Conservation (phyloP, 2,329 filamentous ascomycete genomes). For the Talaromyces sp. region DNA sequence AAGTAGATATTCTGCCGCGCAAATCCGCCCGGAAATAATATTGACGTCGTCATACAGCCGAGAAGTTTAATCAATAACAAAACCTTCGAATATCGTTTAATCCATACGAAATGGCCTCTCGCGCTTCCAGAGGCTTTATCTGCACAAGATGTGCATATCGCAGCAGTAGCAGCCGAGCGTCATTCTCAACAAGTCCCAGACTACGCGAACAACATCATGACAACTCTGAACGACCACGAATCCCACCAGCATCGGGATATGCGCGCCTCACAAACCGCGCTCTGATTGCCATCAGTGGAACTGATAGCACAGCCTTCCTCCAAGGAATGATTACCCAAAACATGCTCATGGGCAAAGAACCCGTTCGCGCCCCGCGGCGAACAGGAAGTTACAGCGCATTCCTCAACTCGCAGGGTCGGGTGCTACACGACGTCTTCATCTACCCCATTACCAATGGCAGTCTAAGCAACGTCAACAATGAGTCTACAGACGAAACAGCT, state of each 20-base stretch:
- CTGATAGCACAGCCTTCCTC: conserved; percentile 77
- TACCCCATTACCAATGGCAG: conserved; percentile 55
- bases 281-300: conserved; percentile 74
- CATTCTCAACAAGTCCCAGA: conserved; percentile 30
- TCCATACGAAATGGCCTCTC: conserved; percentile 31
- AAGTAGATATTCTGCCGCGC: conserved; percentile 24
- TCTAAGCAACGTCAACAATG: conserved; percentile 23
- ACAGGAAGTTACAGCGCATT: conserved; percentile 76
- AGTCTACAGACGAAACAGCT: conserved; percentile 30
- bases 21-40: conserved; percentile 22
- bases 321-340: conserved; percentile 82
- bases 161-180: conserved; percentile 21
- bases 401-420: conserved; percentile 76
- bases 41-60: conserved; percentile 21
- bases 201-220: conserved; percentile 19
- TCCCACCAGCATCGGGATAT: conserved; percentile 44
- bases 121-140: conserved; percentile 22
- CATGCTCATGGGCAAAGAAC: conserved; percentile 49
- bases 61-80: conserved; percentile 18
- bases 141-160: conserved; percentile 31
- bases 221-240: conserved; percentile 28
- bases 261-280: conserved; percentile 65
- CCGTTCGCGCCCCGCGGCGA: conserved; percentile 32
- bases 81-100: not conserved
- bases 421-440: conserved; percentile 86